Evolutionary conservation across 148 eudicot species (phyloP).

Genomic region (Oxyria digyna): DNA sequence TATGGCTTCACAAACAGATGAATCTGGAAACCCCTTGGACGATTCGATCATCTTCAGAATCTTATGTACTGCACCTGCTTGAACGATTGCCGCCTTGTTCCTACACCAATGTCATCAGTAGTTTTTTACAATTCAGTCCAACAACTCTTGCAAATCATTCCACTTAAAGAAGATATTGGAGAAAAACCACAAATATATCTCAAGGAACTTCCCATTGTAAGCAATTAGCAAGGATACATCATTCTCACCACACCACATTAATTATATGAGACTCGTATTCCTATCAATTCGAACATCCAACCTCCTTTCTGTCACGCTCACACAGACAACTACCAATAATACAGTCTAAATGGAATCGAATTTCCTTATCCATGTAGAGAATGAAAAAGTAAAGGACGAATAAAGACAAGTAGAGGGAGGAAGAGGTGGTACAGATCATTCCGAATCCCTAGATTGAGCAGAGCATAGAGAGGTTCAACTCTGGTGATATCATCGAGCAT

Average conservation of each 20-base stretch:
- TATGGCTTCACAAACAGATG: conserved; percentile 48
- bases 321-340: not conserved
- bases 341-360: not conserved
- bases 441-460: conserved; percentile 76
- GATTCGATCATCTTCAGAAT: conserved; percentile 63
- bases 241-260: not conserved
- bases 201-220: not conserved
- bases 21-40: conserved; percentile 23
- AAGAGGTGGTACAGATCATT: conserved; percentile 49
- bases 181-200: not conserved
- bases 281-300: not conserved
- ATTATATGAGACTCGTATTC: not conserved
- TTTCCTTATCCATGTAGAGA: not conserved
- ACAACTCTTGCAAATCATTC: not conserved
- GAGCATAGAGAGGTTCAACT: conserved; percentile 63
- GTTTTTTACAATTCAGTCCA: not conserved
- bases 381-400: not conserved
- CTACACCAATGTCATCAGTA: conserved; percentile 17
- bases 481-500: conserved; percentile 35
- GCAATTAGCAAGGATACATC: not conserved
- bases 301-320: not conserved
- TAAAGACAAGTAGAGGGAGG: not conserved
- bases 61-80: conserved; percentile 87
- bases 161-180: not conserved
- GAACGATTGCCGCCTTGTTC: conserved; percentile 85